Evolutionary conservation across 2,329 filamentous ascomycete genomes (phyloP), one percentile per base, ranked within the genome.

Genomic region (Gliomastix tumulicola): DNA sequence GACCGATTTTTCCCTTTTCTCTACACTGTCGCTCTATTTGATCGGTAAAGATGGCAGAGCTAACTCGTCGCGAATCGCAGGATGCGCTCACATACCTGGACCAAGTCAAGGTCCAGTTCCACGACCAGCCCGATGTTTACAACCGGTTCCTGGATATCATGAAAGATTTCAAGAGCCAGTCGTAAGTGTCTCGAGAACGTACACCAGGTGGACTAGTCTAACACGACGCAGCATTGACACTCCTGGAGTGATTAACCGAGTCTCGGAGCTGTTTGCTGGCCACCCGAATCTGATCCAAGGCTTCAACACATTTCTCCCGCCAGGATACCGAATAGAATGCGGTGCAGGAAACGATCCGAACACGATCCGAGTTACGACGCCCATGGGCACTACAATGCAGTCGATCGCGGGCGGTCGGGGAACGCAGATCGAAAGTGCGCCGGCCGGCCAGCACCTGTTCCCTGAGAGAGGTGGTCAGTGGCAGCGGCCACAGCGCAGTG

Each of bases 161-260:
- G 92, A 98, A 98, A 55, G 92, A 98, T 50, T 98, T 98, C 60
- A 98, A 98, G 64, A 95, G 88, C 51, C 90, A 95, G 64, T 88
- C 89, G 77, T 89, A 69, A 65, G 84, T 74, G 38, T 13, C 25
- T 21, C 5, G 2, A 25, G 11, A 17, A 7, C 27, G 21, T 12
- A 21, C 17, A 15, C n/a, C 13, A 10, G 13, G 22, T 11, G 11
- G 27, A 10, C 33, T 28, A 18, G 21, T 10, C n/a, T 15, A 19
- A 68, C 45, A 35, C 32, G 12, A 40, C 19, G 19, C 40, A 82
- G 84, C 4, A 98, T 98, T 50, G 92, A 98, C 56, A 98, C 92
- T 0, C 92, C 92, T 0, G 92, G 92, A 2, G 92, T 98, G 4
- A 98, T 98, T 48, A 94, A 94, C 51, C 82, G 92, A 34, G 92